Base-by-base conservation (phyloP, 148 eudicot genomes). In the Amaranthus hypochondriacus region DNA sequence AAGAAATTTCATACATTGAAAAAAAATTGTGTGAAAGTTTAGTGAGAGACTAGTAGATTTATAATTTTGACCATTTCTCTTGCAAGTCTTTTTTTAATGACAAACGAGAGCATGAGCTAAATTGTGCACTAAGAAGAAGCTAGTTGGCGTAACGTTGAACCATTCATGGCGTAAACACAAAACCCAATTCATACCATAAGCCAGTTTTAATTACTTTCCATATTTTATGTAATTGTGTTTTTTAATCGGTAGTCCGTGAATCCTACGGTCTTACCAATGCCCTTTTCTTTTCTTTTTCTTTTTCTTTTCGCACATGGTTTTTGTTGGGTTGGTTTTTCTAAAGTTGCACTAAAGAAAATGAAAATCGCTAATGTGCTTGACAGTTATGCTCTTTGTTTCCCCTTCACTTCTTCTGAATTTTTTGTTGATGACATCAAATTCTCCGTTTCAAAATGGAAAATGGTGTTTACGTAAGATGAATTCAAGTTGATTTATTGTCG, bases 81-180 rank as follows among this genome's bases (percentile, higher is more conserved):
- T 15, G 42, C 39, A 62, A 70, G 78, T 68, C 68, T 9, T 63
- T 77, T 53, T 64, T 62, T 73, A 68, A 78, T 56, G 13, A 48
- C 8, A 67, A 3, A 68, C 28, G 54, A 62, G 39, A 48, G 28
- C 43, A 57, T 66, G 56, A 58, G 59, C 48, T 2, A 28, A 60
- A 59, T 60, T 70, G 80, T 28, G 44, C 48, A 75, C 51, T 42
- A 28, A 56, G 48, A 62, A 49, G 28, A 64, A 15, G 43, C 65
- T 56, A 13, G 28, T 51, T 42, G 76, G 75, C 14, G 18, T 43
- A 47, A 42, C 9, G 60, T 73, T 78, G 64, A 72, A 66, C 62
- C 15, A 52, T 67, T 78, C 76, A 78, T 63, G 60, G 62, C 15
- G 48, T 18, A 58, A 52, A 67, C 59, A 68, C 73, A 68, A 68